Evolutionary conservation across 257 asterid genomes (phyloP).

Genomic region (Jacaranda copaia): DNA sequence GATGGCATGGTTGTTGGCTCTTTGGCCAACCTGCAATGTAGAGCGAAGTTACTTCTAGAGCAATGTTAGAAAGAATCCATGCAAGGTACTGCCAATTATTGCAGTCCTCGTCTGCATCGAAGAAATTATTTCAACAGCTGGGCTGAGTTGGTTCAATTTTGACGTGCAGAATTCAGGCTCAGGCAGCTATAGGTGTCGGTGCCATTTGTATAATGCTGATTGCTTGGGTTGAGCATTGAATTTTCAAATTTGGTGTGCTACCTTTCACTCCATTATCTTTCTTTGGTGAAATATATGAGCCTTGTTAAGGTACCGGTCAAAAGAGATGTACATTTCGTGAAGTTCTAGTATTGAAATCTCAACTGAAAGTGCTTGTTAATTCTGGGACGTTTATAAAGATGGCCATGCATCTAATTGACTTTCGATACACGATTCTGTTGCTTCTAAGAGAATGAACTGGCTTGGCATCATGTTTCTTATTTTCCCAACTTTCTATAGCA

Average conservation of each 20-base stretch:
- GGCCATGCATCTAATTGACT: slow-evolving; percentile 9
- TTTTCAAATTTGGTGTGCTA: background rate
- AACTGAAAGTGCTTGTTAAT: slow-evolving; percentile 18
- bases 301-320: background rate
- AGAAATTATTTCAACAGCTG: background rate
- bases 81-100: slow-evolving; percentile 19
- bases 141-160: background rate
- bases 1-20: slow-evolving; percentile 35
- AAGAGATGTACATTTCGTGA: slow-evolving; percentile 9
- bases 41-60: slow-evolving; percentile 60
- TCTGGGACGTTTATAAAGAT: slow-evolving; percentile 14
- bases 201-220: background rate
- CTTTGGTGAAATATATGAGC: slow-evolving; percentile 20
- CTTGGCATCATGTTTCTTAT: slow-evolving; percentile 17
- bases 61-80: slow-evolving; percentile 39
- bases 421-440: background rate
- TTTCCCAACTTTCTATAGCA: slow-evolving; percentile 15
- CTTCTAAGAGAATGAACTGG: background rate
- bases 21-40: slow-evolving; percentile 61
- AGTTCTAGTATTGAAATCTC: slow-evolving; percentile 16
- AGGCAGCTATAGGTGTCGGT: slow-evolving; percentile 7
- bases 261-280: background rate
- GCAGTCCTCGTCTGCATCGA: background rate
- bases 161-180: slow-evolving; percentile 7
- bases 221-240: background rate